Evolutionary conservation across 495 filamentous ascomycete genomes (phyloP).

Genomic region (Talaromyces thailandensis): DNA sequence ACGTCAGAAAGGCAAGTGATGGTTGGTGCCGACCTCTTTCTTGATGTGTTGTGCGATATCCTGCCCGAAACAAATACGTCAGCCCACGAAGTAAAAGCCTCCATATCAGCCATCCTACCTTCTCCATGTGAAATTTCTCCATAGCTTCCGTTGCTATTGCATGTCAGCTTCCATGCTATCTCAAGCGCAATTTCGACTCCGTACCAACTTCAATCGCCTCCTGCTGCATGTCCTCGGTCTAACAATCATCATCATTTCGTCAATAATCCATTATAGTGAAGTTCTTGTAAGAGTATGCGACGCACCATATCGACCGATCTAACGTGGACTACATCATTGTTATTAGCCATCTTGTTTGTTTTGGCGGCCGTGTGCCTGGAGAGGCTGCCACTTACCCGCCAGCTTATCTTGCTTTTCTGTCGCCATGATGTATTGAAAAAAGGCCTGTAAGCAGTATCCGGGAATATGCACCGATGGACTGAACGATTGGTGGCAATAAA

Average conservation of each 20-base stretch:
- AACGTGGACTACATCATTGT: constrained; percentile 60
- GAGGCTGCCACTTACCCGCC: constrained; percentile 45
- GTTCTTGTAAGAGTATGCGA: background rate
- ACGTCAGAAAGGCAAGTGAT: background rate
- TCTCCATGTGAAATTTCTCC: constrained; percentile 86
- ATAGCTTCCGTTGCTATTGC: constrained; percentile 81
- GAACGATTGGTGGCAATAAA: background rate
- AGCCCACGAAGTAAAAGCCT: constrained; percentile 10
- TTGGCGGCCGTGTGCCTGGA: background rate
- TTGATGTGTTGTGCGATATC: constrained; percentile 98
- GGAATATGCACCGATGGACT: background rate
- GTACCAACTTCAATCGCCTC: constrained; percentile 90
- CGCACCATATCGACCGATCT: constrained; percentile 97
- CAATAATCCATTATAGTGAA: background rate
- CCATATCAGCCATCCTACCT: constrained; percentile 40
- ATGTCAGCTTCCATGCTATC: constrained; percentile 14
- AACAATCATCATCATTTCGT: background rate
- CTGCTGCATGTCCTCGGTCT: constrained; percentile 96
- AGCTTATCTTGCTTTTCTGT: constrained; percentile 57
- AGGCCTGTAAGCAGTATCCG: background rate
- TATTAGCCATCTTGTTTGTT: background rate
- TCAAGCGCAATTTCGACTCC: constrained; percentile 16
- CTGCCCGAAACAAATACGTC: constrained; percentile 28
- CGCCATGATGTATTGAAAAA: background rate
- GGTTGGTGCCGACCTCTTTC: constrained; percentile 59